Base-by-base conservation (phyloP, 192 early-diverging fungal species). In the Podila horticola region DNA sequence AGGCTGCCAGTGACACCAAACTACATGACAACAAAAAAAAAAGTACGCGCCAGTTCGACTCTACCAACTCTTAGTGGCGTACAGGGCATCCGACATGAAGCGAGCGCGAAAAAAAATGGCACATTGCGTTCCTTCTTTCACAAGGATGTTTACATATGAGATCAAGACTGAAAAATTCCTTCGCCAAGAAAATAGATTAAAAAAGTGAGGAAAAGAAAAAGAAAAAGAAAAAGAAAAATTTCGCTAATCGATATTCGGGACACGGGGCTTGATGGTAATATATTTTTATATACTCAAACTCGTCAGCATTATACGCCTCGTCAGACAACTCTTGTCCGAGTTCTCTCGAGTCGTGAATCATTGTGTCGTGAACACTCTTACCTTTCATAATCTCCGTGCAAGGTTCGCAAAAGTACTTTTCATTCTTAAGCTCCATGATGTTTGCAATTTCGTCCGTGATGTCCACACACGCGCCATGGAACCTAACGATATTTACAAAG, bases 401-500 rank as follows among this genome's bases (percentile, higher is more conserved):
- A 3, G 71, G 71, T 5, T 81, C 77, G 58, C 77, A 81, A 69
- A 81, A 81, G 29, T 64, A 81, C 62, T 81, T 81, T 66, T 81
- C 77, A 29, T 73, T 73, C 57, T 81, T 81, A 12, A 81, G 71
- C 26, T 62, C 83, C 59, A 92, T 81, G 48, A 84, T 64, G 49
- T 88, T 73, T 2, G 83, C 88, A 34, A 73, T 68, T 69, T 87
- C 84, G 60, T 89, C 85, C n/a, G 90, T 87, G 33, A 92, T 74
- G 52, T 85, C 84, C 31, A 92, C 88, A 52, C 91, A 92, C 13
- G 82, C 77, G 2, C 88, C 87, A 62, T 92, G 91, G 71, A 85
- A 92, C 90, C 90, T 91, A 73, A 20, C 22, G 30, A 24, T 57
- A 26, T 41, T 55, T 69, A 34, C 55, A 26, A 36, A 66, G 10